A percentile compares a stretch with the other conserved stretches of the same genome.
Evolutionary conservation across 2,329 filamentous ascomycete genomes (phyloP).

Genomic region (Dothistroma septosporum): DNA sequence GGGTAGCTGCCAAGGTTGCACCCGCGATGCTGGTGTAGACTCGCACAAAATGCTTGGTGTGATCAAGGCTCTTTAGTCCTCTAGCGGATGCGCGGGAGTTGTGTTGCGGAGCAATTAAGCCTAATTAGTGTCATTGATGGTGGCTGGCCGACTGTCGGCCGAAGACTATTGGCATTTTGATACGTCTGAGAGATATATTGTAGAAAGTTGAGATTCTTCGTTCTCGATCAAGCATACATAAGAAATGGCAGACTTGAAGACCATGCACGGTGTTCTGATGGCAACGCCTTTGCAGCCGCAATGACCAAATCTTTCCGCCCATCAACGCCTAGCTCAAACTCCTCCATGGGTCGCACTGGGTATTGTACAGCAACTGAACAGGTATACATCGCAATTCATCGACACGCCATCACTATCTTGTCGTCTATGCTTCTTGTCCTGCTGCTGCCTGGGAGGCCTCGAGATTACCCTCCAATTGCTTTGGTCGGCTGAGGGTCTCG

Average conservation of each 20-base stretch:
- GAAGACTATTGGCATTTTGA: background rate
- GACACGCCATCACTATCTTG: background rate
- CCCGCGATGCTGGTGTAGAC: background rate
- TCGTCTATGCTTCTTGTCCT: slow-evolving; percentile 1
- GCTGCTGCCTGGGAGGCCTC: slow-evolving; percentile 16
- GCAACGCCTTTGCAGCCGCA: background rate
- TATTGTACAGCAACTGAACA: slow-evolving; percentile 3
- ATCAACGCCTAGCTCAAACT: background rate
- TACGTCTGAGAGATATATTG: background rate
- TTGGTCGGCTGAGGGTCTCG: slow-evolving; percentile 45
- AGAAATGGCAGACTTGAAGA: background rate
- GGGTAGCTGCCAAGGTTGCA: background rate
- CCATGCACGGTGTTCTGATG: background rate
- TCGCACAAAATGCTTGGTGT: no score
- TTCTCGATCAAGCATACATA: background rate
- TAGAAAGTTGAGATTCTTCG: background rate
- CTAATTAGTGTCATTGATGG: background rate
- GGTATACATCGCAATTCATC: background rate
- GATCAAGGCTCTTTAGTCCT: no score
- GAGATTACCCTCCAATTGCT: slow-evolving; percentile 5
- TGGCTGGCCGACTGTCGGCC: background rate
- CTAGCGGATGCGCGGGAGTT: no score
- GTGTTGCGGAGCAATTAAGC: background rate
- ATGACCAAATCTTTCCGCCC: background rate
- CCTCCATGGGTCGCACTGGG: background rate